Conservation (phyloP, 441 rosid genomes). For the Pelargonium exstipulatum region DNA sequence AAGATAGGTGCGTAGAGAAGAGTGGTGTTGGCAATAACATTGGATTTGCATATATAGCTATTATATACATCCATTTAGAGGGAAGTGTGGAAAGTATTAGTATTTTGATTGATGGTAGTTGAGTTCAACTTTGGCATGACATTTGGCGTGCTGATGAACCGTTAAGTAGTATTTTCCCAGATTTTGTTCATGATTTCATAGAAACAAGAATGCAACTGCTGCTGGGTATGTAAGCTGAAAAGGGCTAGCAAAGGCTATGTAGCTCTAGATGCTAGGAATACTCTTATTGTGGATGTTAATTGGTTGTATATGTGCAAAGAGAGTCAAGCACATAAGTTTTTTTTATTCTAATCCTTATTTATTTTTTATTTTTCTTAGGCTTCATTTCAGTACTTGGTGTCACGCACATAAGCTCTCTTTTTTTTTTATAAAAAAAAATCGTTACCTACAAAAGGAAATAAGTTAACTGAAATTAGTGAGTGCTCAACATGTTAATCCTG, state of each 20-base stretch:
- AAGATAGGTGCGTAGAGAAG: too few species aligned
- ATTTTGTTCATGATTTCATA: not conserved
- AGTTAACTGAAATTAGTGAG: not conserved
- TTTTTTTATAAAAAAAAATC: not conserved
- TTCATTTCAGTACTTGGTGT: not conserved
- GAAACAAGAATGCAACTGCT: not conserved
- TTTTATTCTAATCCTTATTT: not conserved
- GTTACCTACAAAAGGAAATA: not conserved
- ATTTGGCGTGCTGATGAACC: not conserved
- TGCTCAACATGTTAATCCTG: not conserved
- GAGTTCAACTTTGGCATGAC: not conserved
- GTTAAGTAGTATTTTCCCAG: not conserved
- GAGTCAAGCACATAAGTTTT: not conserved
- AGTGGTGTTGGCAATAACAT: too few species aligned
- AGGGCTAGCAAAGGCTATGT: not conserved
- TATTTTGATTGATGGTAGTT: not conserved
- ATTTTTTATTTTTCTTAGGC: not conserved
- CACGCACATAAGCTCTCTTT: not conserved
- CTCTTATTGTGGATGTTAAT: not conserved
- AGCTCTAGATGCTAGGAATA: conserved; percentile 4
- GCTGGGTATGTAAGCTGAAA: not conserved
- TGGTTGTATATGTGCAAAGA: not conserved
- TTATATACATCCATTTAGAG: not conserved
- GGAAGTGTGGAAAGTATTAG: not conserved
- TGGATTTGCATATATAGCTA: too few species aligned